These are phyloP conservation scores for Beauveria pseudobassiana DNA, from an alignment of 2,329 filamentous ascomycete genomes.

Conservation along the genomic window DNA sequence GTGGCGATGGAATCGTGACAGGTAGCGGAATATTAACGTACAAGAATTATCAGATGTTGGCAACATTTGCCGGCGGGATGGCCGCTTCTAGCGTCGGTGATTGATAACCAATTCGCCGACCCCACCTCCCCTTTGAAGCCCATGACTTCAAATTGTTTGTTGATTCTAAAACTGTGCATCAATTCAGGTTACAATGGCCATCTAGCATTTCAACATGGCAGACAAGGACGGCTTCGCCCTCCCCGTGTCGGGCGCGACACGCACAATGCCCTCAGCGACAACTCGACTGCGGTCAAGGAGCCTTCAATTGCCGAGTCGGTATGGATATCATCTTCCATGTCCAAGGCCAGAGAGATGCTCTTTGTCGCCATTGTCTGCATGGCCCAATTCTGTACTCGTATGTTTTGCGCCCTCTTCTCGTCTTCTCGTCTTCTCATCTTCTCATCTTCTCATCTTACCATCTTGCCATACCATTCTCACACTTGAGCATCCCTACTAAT, in stretches of 20 bases:
- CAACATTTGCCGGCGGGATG: not conserved
- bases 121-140: too few relatives aligned
- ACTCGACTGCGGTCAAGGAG: not conserved
- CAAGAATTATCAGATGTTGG: not conserved
- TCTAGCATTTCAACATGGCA: not conserved
- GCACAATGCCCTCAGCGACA: not conserved
- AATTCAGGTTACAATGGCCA: not conserved
- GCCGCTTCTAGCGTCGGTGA: not conserved
- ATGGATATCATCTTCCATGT: slow-evolving; percentile 19
- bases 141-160: too few relatives aligned
- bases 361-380: slow-evolving; percentile 38
- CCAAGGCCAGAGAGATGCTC: slow-evolving; percentile 23
- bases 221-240: not conserved
- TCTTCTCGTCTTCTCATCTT: too few relatives aligned
- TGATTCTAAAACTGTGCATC: not conserved
- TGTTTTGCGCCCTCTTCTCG: not conserved
- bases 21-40: too few relatives aligned
- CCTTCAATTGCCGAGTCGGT: slow-evolving; percentile 4
- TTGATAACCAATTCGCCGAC: not conserved
- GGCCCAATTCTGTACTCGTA: slow-evolving; percentile 35
- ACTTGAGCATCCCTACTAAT: not conserved
- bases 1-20: too few relatives aligned
- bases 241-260: not conserved
- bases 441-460: too few relatives aligned
- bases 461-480: not conserved